These are phyloP conservation scores for Trifolium repens DNA, from an alignment of 306 rosid genomes.

Conservation along the genomic window DNA sequence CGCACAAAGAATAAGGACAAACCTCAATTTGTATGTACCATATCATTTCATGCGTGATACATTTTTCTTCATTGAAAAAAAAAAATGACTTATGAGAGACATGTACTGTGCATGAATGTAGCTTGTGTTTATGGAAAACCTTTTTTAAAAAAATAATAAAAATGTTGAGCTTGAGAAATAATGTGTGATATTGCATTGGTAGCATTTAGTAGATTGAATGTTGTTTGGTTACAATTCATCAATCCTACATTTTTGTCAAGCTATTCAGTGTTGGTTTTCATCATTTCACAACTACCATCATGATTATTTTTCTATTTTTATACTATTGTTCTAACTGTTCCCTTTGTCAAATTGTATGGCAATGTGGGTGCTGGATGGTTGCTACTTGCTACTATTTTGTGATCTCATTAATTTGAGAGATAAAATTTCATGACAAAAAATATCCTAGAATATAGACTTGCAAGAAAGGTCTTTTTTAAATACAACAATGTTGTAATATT, in stretches of 20 bases:
- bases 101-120: conserved; percentile 45
- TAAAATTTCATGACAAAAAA: not conserved
- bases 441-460: not conserved
- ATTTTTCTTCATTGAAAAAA: not conserved
- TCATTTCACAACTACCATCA: conserved; percentile 53
- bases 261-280: conserved; percentile 48
- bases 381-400: conserved; percentile 37
- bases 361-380: conserved; percentile 39
- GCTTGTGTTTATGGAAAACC: conserved; percentile 16
- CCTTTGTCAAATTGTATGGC: conserved; percentile 41
- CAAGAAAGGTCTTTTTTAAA: not conserved
- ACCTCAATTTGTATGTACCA: conserved; percentile 4
- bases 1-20: conserved; percentile 42
- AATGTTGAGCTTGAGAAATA: conserved; percentile 1
- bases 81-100: conserved; percentile 28
- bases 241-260: conserved; percentile 12
- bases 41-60: conserved; percentile 5
- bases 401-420: conserved; percentile 43
- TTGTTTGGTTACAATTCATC: conserved; percentile 41
- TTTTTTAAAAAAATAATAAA: not conserved
- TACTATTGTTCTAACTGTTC: conserved; percentile 10
- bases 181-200: conserved; percentile 32
- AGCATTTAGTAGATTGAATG: conserved; percentile 38
- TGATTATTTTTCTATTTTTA: conserved; percentile 41
- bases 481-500: too few species aligned